Evolutionary conservation across 306 rosid genomes (phyloP).

Genomic region (Leucaena leucocephala): DNA sequence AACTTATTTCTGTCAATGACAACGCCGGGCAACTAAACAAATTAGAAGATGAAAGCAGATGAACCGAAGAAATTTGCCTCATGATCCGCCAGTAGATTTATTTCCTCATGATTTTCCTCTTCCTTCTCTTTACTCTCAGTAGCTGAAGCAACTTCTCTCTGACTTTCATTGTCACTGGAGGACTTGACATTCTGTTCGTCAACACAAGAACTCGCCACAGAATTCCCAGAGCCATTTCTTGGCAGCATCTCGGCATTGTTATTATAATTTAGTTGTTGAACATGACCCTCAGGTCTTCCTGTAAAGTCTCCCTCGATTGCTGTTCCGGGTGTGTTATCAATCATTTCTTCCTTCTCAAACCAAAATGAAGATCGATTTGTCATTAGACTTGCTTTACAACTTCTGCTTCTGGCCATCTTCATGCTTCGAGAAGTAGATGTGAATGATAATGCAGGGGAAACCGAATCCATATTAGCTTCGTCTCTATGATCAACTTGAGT

Average conservation of each 20-base stretch:
- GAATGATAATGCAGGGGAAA: constrained; percentile 36
- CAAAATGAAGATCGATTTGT: constrained; percentile 46
- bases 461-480: constrained; percentile 41
- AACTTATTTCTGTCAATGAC: not conserved
- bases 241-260: constrained; percentile 45
- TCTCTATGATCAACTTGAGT: constrained; percentile 46
- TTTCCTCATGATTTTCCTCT: constrained; percentile 30
- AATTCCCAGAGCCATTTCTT: constrained; percentile 36
- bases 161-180: constrained; percentile 31
- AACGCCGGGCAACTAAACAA: not conserved
- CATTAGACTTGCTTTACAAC: constrained; percentile 75
- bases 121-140: constrained; percentile 41
- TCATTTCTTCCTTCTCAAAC: constrained; percentile 61
- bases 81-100: constrained; percentile 43
- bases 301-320: no score
- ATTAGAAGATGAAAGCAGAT: not conserved
- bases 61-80: constrained; percentile 50
- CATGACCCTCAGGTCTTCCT: constrained; percentile 46
- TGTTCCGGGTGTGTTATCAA: constrained; percentile 49
- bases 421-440: constrained; percentile 39
- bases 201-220: not conserved
- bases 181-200: constrained; percentile 38
- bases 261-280: constrained; percentile 39
- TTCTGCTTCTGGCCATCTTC: constrained; percentile 68
- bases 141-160: constrained; percentile 30